Conservation (phyloP, 2,329 filamentous ascomycete genomes). For the Lecanicillium sp. region DNA sequence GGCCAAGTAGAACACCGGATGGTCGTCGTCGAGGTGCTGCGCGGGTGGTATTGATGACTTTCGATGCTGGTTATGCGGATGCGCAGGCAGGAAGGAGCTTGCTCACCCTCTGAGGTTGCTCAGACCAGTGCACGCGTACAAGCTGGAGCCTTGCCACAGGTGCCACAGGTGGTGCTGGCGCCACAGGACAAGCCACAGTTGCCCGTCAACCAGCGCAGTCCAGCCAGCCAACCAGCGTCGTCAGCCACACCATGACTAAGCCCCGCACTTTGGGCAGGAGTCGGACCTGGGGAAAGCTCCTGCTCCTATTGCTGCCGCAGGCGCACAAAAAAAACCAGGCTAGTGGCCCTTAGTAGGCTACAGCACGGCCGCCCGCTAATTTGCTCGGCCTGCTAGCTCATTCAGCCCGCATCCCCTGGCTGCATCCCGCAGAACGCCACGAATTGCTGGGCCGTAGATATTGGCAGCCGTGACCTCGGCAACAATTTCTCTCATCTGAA, state of each 20-base stretch:
- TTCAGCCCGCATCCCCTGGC: slow-evolving; percentile 7
- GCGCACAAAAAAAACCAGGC: too few relatives aligned
- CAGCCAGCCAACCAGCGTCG: not conserved
- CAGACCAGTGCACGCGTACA: slow-evolving; percentile 14
- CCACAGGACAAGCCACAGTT: not conserved
- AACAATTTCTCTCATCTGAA: slow-evolving; percentile 7
- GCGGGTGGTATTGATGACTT: slow-evolving; percentile 11
- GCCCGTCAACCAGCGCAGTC: not conserved
- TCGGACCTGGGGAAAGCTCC: slow-evolving; percentile 2
- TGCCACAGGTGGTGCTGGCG: not conserved
- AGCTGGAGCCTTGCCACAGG: slow-evolving; percentile 14
- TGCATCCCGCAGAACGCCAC: slow-evolving; percentile 3
- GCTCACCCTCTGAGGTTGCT: slow-evolving; percentile 1
- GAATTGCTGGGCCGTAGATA: not conserved
- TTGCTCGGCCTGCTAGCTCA: not conserved
- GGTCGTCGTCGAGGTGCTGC: not conserved
- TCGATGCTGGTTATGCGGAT: not conserved
- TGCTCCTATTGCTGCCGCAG: too few relatives aligned
- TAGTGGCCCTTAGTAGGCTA: not conserved
- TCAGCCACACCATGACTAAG: slow-evolving; percentile 9
- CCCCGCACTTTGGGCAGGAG: slow-evolving; percentile 5
- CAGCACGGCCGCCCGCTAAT: slow-evolving; percentile 3
- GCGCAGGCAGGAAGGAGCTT: slow-evolving; percentile 8
- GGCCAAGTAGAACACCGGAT: not conserved
- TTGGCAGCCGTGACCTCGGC: slow-evolving; percentile 13